phyloP scores from a whole-genome alignment of 2,329 filamentous ascomycete species.

The Cladophialophora exuberans region DNA sequence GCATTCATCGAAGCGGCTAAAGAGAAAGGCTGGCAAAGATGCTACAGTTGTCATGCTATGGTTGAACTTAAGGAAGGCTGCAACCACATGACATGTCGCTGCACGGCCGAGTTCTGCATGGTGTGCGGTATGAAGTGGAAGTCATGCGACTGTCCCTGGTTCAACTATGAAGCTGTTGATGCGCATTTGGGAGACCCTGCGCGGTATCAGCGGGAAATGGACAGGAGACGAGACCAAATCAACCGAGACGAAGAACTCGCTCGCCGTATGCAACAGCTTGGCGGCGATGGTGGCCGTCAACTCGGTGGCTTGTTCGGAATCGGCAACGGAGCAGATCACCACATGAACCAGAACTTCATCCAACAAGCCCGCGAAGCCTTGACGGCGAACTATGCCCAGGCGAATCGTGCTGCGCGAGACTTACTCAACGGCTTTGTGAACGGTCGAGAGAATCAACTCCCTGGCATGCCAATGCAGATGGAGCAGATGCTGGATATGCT shows the following conservation, averaged over 20 bases:
- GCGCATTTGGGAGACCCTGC: slow-evolving; percentile 49
- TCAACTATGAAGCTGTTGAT: slow-evolving; percentile 64
- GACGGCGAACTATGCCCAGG: slow-evolving; percentile 39
- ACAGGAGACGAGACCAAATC: slow-evolving; percentile 53
- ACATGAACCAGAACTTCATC: slow-evolving; percentile 65
- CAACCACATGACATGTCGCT: slow-evolving; percentile 87
- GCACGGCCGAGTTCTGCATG: slow-evolving; percentile 85
- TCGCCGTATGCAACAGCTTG: slow-evolving; percentile 54
- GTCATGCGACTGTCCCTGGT: slow-evolving; percentile 79
- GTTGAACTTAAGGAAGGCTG: slow-evolving; percentile 82
- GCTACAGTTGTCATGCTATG: slow-evolving; percentile 74
- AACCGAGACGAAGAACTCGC: slow-evolving; percentile 56
- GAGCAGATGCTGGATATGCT: slow-evolving; percentile 21
- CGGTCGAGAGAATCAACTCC: slow-evolving; percentile 31
- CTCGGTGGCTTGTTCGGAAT: slow-evolving; percentile 13
- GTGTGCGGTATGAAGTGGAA: slow-evolving; percentile 82
- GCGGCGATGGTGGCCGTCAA: slow-evolving; percentile 25
- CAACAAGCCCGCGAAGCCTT: slow-evolving; percentile 41
- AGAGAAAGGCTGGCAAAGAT: slow-evolving; percentile 75
- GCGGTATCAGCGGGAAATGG: slow-evolving; percentile 53
- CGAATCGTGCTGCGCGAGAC: slow-evolving; percentile 38
- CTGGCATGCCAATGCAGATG: slow-evolving; percentile 24
- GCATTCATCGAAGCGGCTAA: slow-evolving; percentile 65
- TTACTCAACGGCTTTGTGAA: slow-evolving; percentile 30
- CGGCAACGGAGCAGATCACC: slow-evolving; percentile 40